Evolutionary conservation across 352 stramenopile species (phyloP).

Genomic region (Globisporangium nunn): DNA sequence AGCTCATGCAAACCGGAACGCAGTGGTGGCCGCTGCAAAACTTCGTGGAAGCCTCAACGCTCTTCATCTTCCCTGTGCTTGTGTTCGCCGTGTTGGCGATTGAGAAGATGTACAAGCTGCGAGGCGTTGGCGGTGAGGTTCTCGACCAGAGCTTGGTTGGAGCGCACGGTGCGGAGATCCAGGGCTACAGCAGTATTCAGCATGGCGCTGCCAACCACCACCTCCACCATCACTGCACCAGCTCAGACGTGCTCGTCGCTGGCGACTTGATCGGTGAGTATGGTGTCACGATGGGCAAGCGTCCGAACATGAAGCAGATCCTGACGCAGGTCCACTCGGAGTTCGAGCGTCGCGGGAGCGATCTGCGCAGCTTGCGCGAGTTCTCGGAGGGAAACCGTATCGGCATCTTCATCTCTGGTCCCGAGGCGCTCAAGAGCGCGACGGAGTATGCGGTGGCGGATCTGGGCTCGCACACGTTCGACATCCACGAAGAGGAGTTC

Average conservation of each 20-base stretch:
- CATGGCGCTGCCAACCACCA: not conserved
- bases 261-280: conserved; percentile 24
- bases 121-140: not conserved
- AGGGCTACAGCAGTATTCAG: conserved; percentile 1
- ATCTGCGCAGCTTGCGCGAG: not conserved
- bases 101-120: conserved; percentile 9
- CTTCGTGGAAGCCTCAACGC: conserved; percentile 28
- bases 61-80: conserved; percentile 27
- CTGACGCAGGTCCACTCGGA: conserved; percentile 20
- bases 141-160: conserved; percentile 3
- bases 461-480: conserved; percentile 13
- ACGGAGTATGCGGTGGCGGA: conserved; percentile 6
- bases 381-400: conserved; percentile 5
- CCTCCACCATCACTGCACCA: not conserved
- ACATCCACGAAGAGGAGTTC: conserved; percentile 22
- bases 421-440: conserved; percentile 23
- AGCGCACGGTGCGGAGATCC: not conserved
- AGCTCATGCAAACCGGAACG: conserved; percentile 24
- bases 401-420: conserved; percentile 36
- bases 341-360: not conserved
- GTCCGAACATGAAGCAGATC: conserved; percentile 24
- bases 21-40: conserved; percentile 45
- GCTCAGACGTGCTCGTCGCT: conserved; percentile 12
- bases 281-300: conserved; percentile 17
- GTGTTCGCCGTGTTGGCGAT: conserved; percentile 19